Percentiles rank a stretch among this genome's conserved stretches.
These are phyloP conservation scores for Malassezia cuniculi DNA, from an alignment of 1,284 basidiomycete species.

Conservation along the genomic window DNA sequence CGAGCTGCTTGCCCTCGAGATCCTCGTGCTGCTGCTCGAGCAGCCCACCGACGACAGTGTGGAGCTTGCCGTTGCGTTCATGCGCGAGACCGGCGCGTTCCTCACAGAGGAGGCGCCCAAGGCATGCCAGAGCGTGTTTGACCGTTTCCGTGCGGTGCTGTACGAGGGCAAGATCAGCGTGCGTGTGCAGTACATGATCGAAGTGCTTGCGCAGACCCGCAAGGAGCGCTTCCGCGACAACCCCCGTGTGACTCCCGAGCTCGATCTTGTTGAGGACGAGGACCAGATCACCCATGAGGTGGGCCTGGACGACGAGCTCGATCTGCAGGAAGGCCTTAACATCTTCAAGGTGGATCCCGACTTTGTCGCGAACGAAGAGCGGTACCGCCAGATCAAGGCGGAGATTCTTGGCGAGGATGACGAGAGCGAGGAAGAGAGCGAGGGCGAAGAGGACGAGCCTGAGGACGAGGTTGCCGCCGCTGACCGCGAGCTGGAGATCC, in stretches of 20 bases:
- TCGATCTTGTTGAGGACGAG: slow-evolving; percentile 94
- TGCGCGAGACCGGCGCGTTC: slow-evolving; percentile 91
- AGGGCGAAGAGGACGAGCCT: slow-evolving; percentile 53
- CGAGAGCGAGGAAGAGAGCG: slow-evolving; percentile 47
- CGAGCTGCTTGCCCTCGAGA: slow-evolving; percentile 86
- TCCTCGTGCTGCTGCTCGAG: slow-evolving; percentile 82
- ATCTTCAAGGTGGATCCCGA: slow-evolving; percentile 89
- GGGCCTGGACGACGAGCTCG: slow-evolving; percentile 77
- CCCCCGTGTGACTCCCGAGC: slow-evolving; percentile 75
- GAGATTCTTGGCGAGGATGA: slow-evolving; percentile 67
- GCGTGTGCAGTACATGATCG: slow-evolving; percentile 98
- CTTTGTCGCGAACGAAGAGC: slow-evolving; percentile 80
- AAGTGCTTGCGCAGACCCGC: slow-evolving; percentile 61
- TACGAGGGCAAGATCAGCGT: slow-evolving; percentile 91
- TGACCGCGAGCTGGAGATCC: slow-evolving; percentile 55
- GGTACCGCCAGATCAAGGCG: slow-evolving; percentile 75
- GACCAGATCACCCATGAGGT: slow-evolving; percentile 82
- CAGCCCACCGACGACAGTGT: slow-evolving; percentile 94
- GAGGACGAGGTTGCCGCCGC: slow-evolving; percentile 51
- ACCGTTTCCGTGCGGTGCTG: slow-evolving; percentile 86
- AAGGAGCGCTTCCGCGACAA: slow-evolving; percentile 99
- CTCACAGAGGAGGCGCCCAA: slow-evolving; percentile 85
- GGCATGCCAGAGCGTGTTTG: slow-evolving; percentile 81
- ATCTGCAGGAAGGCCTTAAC: slow-evolving; percentile 86
- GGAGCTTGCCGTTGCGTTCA: slow-evolving; percentile 94